Evolutionary conservation across 495 filamentous ascomycete species (phyloP).

Genomic region (Daldinia grandis): DNA sequence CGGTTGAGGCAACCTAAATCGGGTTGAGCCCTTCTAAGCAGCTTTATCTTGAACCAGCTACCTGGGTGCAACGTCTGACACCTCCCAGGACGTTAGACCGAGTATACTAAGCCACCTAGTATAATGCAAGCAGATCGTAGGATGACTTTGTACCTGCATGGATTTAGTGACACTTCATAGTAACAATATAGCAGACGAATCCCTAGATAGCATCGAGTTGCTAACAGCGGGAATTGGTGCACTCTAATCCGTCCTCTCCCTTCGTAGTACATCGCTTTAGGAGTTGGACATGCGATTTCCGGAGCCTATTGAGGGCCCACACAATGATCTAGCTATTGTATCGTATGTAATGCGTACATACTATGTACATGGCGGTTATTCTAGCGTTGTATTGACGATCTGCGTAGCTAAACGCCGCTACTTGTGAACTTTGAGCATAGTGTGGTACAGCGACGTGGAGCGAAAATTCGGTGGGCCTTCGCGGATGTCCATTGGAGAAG

Average conservation of each 20-base stretch:
- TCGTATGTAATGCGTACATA: neutral
- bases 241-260: neutral
- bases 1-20: constrained; percentile 20
- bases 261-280: neutral
- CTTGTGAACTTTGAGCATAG: constrained; percentile 22
- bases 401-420: constrained; percentile 12
- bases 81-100: constrained; percentile 8
- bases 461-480: constrained; percentile 14
- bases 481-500: constrained; percentile 40
- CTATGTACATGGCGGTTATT: neutral
- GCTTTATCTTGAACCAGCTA: constrained; percentile 33
- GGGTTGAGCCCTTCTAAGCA: neutral
- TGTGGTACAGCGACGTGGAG: neutral
- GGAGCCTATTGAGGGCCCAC: neutral
- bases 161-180: constrained; percentile 9
- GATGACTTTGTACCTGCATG: constrained; percentile 34
- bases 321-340: neutral
- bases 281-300: neutral
- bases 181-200: neutral
- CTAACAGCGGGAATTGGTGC: neutral
- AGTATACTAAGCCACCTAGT: constrained; percentile 2
- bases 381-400: neutral
- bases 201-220: neutral
- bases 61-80: neutral
- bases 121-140: constrained; percentile 12